A percentile compares a stretch with the other conserved stretches of the same genome.
Conservation (phyloP, 2,329 filamentous ascomycete genomes). For the Fusarium neocosmosporiellum region DNA sequence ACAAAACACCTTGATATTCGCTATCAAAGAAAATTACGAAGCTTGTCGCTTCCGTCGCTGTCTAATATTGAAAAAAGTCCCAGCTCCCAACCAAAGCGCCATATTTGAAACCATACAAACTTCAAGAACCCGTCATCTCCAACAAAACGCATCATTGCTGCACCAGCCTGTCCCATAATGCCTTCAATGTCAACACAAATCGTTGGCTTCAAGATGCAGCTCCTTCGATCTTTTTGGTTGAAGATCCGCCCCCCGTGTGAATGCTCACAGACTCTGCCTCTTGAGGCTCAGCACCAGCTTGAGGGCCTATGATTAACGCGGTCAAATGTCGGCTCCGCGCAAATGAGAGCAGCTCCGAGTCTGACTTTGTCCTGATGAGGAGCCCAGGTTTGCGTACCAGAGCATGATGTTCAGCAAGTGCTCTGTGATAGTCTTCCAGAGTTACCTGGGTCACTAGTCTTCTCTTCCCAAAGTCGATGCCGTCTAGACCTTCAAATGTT, state of each 20-base stretch:
- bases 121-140: background rate
- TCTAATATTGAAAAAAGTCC: slow-evolving; percentile 26
- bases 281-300: background rate
- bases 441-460: background rate
- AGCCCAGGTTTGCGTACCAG: background rate
- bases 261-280: background rate
- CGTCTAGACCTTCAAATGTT: background rate
- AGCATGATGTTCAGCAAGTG: background rate
- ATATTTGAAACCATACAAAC: background rate
- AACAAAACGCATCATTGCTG: background rate
- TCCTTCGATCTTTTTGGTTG: background rate
- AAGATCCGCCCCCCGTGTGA: background rate
- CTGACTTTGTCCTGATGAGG: background rate
- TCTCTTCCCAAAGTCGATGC: background rate
- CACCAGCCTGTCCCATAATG: background rate
- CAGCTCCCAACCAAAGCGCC: slow-evolving; percentile 22
- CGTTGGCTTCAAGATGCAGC: background rate
- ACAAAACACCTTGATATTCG: background rate
- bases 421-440: background rate
- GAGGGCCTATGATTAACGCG: background rate
- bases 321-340: background rate
- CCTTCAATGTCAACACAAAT: background rate
- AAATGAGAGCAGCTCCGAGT: background rate
- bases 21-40: background rate
- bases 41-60: slow-evolving; percentile 11